Percentiles rank a stretch among this genome's conserved stretches.
Conservation (phyloP, 176 grass and related monocot genomes). For the Carex pumila region DNA sequence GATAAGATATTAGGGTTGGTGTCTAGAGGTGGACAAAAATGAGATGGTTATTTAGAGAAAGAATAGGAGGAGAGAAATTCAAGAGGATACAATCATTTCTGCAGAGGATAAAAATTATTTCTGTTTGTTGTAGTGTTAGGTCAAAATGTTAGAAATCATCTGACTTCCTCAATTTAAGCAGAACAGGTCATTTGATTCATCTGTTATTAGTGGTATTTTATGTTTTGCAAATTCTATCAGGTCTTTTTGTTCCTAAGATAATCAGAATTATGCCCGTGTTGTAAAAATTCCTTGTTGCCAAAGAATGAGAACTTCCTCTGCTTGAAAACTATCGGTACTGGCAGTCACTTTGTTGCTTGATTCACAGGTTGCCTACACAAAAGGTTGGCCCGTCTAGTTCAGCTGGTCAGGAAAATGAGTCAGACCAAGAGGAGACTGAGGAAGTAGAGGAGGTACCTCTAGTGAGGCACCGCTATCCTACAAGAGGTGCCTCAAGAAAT, state of each 20-base stretch:
- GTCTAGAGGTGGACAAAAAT: neutral
- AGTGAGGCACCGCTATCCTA: conserved; percentile 39
- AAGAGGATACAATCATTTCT: neutral
- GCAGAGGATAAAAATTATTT: neutral
- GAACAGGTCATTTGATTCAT: neutral
- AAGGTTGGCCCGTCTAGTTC: conserved; percentile 45
- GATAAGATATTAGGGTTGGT: neutral
- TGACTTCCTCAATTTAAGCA: neutral
- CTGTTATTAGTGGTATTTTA: neutral
- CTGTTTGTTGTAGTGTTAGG: neutral
- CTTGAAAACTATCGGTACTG: neutral
- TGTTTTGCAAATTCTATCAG: neutral
- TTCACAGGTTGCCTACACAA: conserved; percentile 29
- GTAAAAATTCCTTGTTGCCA: neutral
- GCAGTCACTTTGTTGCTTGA: conserved; percentile 40
- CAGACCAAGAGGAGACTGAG: conserved; percentile 43
- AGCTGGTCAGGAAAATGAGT: neutral
- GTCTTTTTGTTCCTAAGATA: neutral
- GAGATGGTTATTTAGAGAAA: neutral
- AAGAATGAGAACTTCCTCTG: neutral
- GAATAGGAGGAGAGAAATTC: neutral
- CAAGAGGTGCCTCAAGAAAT: conserved; percentile 35
- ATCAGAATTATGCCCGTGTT: neutral
- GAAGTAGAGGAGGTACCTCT: conserved; percentile 72
- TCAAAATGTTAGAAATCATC: neutral